Evolutionary conservation across 345 rosid genomes (phyloP), one percentile per base, ranked within the genome.

Genomic region (Rhodamnia rubescens): DNA sequence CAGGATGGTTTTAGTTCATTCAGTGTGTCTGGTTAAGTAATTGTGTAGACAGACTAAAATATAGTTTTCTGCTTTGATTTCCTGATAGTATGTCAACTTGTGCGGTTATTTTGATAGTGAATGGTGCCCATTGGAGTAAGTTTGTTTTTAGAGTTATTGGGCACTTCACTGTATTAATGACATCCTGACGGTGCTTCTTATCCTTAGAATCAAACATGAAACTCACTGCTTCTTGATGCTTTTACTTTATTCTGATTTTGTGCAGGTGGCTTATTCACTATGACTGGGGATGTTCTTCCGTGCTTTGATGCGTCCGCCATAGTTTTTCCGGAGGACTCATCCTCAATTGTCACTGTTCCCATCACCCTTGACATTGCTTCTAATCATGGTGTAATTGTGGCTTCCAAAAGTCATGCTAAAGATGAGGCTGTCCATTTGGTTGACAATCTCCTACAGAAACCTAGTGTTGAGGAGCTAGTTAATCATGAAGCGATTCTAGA

Each of bases 221-320:
- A 27, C 49, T 47, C 58, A 49, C 36, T 47, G 27, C 11, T 40
- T 52, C n/a, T 58, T 56, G 78, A 69, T 83, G 56, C 74, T 83
- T 81, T 29, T 84, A 29, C 74, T 56, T 24, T 44, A 40, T 53
- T 42, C 69, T 47, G 15, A 55, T 84, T 47, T 55, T 88, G 89
- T 84, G 85, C 50, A 97, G 99, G 99, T 88, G 98, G 98, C 64
- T 87, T 97, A 53, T 92, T 97, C 86, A 96, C 93, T 56, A 96
- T 97, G 99, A 97, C 98, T 36, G 99, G 99, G 82, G 99, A 97
- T 92, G 99, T 97, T 84, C 98, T 97, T 87, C 98, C 98, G 26
- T 95, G 99, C 92, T 97, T 97, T 87, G 99, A 97, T 93, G 95
- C 98, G 53, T 92, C 93, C 81, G 83, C 91, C 83, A 86, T 96